Base-by-base conservation (phyloP, 192 early-diverging fungal genomes). In the Mortierella alpina region DNA sequence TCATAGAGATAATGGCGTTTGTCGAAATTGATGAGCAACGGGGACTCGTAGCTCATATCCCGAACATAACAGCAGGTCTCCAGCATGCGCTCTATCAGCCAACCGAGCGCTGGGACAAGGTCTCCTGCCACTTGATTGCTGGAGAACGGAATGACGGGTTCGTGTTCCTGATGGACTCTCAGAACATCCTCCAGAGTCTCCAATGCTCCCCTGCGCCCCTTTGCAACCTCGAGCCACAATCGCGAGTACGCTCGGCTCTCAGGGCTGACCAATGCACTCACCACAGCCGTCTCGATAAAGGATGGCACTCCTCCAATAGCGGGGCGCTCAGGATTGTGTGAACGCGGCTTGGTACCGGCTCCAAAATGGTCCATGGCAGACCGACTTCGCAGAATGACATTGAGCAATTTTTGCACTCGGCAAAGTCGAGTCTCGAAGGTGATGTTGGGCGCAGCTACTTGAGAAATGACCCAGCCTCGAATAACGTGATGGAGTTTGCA, bases 11-110 rank as follows among this genome's bases (percentile, higher is more conserved):
- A 91, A 11, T 88, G 90, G 31, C 91, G 86, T 68, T 94, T 92
- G 66, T 91, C 92, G 67, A 90, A 77, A 60, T 92, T 90, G 15
- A 94, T 82, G 46, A 92, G 75, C 41, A 86, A 82, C 11, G 90
- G 84, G 14, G 86, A 85, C 40, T 84, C 85, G 46, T 85, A 84
- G 49, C 89, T 74, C 45, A 85, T 82, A 63, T 92, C 88, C 0
- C 89, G 88, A 18, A 88, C 85, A 65, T 89, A 88, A 52, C 90
- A 89, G 84, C 91, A 92, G 54, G 92, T 72, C 68, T 92, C 90
- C 47, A 92, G 63, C 87, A 92, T 89, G 41, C 91, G 89, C 64
- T 92, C 91, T 58, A 94, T 83, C 60, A 94, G 75, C 92, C 92
- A 94, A 9, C 88, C 92, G n/a, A 94, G 48, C 55, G 90, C 87